Evolutionary conservation across 192 early-diverging fungal species (phyloP).

Genomic region (Umbelopsis sp.): DNA sequence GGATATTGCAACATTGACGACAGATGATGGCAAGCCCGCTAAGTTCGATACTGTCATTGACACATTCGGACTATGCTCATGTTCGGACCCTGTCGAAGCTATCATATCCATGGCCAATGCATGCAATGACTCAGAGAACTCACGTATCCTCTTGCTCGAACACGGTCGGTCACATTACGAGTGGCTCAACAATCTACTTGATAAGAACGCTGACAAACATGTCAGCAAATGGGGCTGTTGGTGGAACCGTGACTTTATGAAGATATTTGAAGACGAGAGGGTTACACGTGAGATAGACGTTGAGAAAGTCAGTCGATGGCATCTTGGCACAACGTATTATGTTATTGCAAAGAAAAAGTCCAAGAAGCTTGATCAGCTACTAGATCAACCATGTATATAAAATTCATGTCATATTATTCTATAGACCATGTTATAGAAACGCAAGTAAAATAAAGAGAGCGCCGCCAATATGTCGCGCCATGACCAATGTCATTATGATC

Average conservation of each 20-base stretch:
- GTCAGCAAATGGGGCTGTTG: conserved; percentile 69
- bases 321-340: conserved; percentile 69
- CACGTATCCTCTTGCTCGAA: conserved; percentile 62
- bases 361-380: background rate
- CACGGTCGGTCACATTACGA: conserved; percentile 59
- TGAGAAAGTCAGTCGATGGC: conserved; percentile 48
- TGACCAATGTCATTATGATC: too few relatives aligned
- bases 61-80: conserved; percentile 70
- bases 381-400: too few relatives aligned
- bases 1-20: conserved; percentile 18
- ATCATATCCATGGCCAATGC: conserved; percentile 49
- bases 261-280: conserved; percentile 46
- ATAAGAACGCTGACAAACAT: conserved; percentile 59
- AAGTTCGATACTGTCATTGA: conserved; percentile 66
- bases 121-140: conserved; percentile 39
- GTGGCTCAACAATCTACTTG: conserved; percentile 59
- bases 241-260: conserved; percentile 68
- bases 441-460: background rate
- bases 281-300: conserved; percentile 54
- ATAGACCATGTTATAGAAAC: background rate
- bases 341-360: conserved; percentile 41
- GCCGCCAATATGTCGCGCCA: too few relatives aligned
- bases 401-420: background rate
- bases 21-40: background rate
- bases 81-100: conserved; percentile 51